Percentiles rank a stretch among this genome's conserved stretches.
phyloP scores from a whole-genome alignment of 2,329 filamentous ascomycete species.

The Beauveria varroae region DNA sequence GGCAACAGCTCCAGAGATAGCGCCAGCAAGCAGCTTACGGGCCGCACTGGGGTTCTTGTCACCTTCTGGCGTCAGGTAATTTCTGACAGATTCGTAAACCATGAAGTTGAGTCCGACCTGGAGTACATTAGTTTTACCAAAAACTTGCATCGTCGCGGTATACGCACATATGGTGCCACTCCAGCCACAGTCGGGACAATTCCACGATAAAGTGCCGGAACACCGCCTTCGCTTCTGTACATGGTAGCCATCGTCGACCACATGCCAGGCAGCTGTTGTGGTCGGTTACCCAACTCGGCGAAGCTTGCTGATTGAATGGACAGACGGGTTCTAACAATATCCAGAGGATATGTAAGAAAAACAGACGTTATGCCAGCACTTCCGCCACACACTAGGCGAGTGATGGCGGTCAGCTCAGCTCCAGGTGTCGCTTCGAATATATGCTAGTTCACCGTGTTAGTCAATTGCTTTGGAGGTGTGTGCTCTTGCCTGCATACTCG shows the following conservation, averaged over 20 bases:
- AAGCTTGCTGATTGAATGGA: slow-evolving; percentile 99
- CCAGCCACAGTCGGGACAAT: slow-evolving; percentile 91
- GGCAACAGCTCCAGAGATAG: slow-evolving; percentile 90
- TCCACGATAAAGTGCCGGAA: slow-evolving; percentile 82
- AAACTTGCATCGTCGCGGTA: background rate
- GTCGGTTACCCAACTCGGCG: slow-evolving; percentile 58
- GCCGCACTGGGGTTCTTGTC: slow-evolving; percentile 71
- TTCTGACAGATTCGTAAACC: slow-evolving; percentile 86
- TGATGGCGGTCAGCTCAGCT: slow-evolving; percentile 62
- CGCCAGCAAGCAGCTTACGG: slow-evolving; percentile 82
- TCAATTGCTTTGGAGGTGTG: slow-evolving; percentile 4
- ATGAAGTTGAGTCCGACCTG: slow-evolving; percentile 96
- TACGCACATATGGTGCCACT: slow-evolving; percentile 79
- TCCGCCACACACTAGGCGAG: slow-evolving; percentile 82
- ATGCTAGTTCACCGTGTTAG: slow-evolving; percentile 33
- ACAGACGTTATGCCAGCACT: slow-evolving; percentile 93
- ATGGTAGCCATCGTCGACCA: slow-evolving; percentile 74
- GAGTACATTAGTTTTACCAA: slow-evolving; percentile 12
- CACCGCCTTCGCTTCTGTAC: slow-evolving; percentile 86
- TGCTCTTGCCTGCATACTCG: slow-evolving; percentile 50
- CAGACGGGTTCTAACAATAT: slow-evolving; percentile 91
- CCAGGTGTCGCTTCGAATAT: slow-evolving; percentile 73
- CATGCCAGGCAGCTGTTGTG: slow-evolving; percentile 79
- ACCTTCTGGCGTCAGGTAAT: slow-evolving; percentile 78
- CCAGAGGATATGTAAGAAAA: slow-evolving; percentile 88